Conservation (phyloP, 2,329 filamentous ascomycete genomes). For the Xylaria sp. region DNA sequence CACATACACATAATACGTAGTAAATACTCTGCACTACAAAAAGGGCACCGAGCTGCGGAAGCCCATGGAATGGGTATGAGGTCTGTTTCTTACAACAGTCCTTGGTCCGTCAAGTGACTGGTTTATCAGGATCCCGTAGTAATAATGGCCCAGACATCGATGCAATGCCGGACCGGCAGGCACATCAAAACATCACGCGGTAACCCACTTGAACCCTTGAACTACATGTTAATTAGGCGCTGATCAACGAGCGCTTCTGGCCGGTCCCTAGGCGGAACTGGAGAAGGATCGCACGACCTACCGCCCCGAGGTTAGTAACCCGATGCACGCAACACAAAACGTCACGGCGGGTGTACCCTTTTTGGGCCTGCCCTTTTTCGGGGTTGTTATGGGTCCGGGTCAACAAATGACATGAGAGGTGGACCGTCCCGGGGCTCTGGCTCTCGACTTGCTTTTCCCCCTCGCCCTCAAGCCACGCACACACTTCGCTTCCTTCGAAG, state of each 20-base stretch:
- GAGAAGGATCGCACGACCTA: conserved; percentile 37
- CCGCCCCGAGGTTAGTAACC: conserved; percentile 34
- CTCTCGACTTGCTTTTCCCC: conserved; percentile 34
- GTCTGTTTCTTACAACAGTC: conserved; percentile 9
- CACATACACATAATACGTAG: no score
- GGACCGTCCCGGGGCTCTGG: conserved; percentile 29
- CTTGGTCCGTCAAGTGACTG: conserved; percentile 28
- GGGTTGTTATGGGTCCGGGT: conserved; percentile 38
- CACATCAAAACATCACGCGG: conserved; percentile 22
- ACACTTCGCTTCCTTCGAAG: conserved; percentile 26
- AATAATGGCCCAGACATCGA: conserved; percentile 14
- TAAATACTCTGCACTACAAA: no score
- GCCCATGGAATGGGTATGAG: conserved; percentile 17
- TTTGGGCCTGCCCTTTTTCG: conserved; percentile 22
- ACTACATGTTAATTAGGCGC: conserved; percentile 19
- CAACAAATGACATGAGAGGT: conserved; percentile 37
- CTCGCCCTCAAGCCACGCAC: conserved; percentile 16
- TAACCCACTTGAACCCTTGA: conserved; percentile 24
- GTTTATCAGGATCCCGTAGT: conserved; percentile 9
- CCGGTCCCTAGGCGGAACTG: conserved; percentile 18
- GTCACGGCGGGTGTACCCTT: conserved; percentile 38
- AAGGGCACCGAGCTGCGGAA: conserved; percentile 11
- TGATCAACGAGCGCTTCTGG: conserved; percentile 17
- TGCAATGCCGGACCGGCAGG: conserved; percentile 23
- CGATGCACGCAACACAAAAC: conserved; percentile 40